These are phyloP conservation scores for Amanita exitialis DNA, from an alignment of 768 basidiomycete genomes.

Conservation along the genomic window DNA sequence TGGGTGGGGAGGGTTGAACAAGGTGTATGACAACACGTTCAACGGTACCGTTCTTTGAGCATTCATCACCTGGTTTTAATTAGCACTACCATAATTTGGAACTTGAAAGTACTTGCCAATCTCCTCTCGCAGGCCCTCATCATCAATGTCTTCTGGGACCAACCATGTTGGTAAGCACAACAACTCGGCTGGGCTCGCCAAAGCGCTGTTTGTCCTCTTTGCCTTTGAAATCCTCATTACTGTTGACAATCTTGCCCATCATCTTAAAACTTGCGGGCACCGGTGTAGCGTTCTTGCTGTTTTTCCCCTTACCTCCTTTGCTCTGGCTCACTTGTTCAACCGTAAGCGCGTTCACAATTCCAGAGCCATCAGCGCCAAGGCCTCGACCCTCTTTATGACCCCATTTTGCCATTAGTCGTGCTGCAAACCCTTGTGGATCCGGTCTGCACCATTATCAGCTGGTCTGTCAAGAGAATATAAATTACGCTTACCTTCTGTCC, in stretches of 20 bases:
- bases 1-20: conserved; percentile 52
- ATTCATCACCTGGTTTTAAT: conserved; percentile 64
- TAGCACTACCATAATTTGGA: neutral
- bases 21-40: conserved; percentile 83
- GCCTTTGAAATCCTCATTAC: conserved; percentile 74
- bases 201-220: conserved; percentile 73
- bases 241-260: conserved; percentile 86
- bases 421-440: conserved; percentile 70
- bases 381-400: conserved; percentile 94
- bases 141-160: conserved; percentile 72
- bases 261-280: conserved; percentile 18
- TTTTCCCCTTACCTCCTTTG: conserved; percentile 29
- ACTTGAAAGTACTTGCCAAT: conserved; percentile 48
- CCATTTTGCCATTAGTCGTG: conserved; percentile 91
- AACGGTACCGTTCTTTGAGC: conserved; percentile 84
- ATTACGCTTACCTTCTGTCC: conserved; percentile 19
- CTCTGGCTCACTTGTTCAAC: conserved; percentile 56
- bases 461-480: neutral
- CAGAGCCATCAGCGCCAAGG: conserved; percentile 72
- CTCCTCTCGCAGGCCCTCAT: conserved; percentile 78
- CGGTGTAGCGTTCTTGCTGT: conserved; percentile 13
- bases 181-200: conserved; percentile 84
- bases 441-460: conserved; percentile 19
- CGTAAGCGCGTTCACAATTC: conserved; percentile 82
- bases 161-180: conserved; percentile 88